Conservation (phyloP, 2,329 filamentous ascomycete species). For the Aureobasidium sp. region DNA sequence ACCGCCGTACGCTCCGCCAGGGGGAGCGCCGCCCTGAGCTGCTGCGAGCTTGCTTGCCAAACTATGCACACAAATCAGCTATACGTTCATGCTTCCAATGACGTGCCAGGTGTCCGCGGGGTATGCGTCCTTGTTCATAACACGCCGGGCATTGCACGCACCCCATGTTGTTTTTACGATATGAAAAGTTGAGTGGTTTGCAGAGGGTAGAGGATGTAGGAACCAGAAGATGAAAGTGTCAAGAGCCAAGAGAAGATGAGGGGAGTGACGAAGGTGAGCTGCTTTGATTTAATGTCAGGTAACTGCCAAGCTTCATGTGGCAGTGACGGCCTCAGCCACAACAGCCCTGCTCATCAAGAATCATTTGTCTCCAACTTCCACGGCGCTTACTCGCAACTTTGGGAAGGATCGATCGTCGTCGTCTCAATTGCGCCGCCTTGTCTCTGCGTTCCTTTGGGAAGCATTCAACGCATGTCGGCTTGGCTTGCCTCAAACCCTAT, state of each 20-base stretch:
- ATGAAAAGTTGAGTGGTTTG: not conserved
- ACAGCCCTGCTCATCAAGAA: not conserved
- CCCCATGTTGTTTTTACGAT: slow-evolving; percentile 2
- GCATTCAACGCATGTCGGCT: not conserved
- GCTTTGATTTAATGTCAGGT: not conserved
- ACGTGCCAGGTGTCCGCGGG: slow-evolving; percentile 2
- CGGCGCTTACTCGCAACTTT: not conserved
- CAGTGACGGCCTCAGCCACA: slow-evolving; percentile 6
- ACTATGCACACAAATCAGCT: slow-evolving; percentile 2
- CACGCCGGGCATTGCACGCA: not conserved
- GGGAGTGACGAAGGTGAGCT: not conserved
- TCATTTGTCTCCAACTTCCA: not conserved
- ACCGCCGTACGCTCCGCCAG: slow-evolving; percentile 20
- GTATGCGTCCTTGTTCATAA: not conserved
- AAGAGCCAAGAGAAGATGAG: not conserved
- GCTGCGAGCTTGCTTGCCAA: slow-evolving; percentile 39
- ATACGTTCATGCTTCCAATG: not conserved
- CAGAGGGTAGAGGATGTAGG: not conserved
- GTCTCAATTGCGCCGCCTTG: not conserved
- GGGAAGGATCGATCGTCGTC: not conserved
- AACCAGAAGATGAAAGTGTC: not conserved
- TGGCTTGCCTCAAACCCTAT: not conserved
- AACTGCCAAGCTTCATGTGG: not conserved
- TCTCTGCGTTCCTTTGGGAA: not conserved
- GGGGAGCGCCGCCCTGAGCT: slow-evolving; percentile 27